phyloP scores from a whole-genome alignment of 106 monocot species.

The Dioscorea zingiberensis region DNA sequence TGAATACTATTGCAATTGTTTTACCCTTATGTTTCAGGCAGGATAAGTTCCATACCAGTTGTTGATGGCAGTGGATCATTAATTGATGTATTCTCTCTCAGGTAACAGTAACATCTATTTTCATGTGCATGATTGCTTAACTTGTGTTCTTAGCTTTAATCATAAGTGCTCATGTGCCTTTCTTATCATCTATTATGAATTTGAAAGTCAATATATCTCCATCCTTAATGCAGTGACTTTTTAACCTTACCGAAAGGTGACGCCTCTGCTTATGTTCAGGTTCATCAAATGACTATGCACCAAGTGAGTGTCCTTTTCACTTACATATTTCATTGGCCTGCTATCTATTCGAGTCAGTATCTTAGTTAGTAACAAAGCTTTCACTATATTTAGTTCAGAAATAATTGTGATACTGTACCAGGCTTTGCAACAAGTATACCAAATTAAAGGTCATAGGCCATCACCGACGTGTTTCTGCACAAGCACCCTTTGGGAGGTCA shows the following conservation, averaged over 20 bases:
- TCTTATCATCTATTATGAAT: background rate
- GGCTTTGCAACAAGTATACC: slow-evolving; percentile 22
- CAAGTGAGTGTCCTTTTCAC: slow-evolving; percentile 11
- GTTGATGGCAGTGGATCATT: slow-evolving; percentile 28
- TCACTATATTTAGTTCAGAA: too few relatives aligned
- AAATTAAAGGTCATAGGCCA: slow-evolving; percentile 1
- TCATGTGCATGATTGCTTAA: too few relatives aligned
- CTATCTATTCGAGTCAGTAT: background rate
- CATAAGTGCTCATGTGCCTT: background rate
- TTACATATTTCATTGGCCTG: too few relatives aligned
- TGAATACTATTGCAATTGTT: too few relatives aligned
- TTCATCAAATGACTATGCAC: slow-evolving; percentile 21
- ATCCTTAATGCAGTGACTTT: slow-evolving; percentile 27
- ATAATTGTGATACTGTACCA: background rate
- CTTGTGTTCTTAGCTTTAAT: too few relatives aligned
- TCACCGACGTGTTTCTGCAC: slow-evolving; percentile 16
- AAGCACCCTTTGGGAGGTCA: slow-evolving; percentile 16
- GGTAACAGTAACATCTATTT: slow-evolving; percentile 6
- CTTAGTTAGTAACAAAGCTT: too few relatives aligned
- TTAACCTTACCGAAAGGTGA: slow-evolving; percentile 21
- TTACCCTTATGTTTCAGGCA: slow-evolving; percentile 13
- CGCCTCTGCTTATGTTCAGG: slow-evolving; percentile 16
- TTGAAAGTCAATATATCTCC: background rate
- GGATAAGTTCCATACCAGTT: slow-evolving; percentile 34
- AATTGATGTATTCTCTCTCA: slow-evolving; percentile 32